These are phyloP conservation scores for Aureobasidium sp. DNA, from an alignment of 2,329 filamentous ascomycete genomes.

Conservation along the genomic window DNA sequence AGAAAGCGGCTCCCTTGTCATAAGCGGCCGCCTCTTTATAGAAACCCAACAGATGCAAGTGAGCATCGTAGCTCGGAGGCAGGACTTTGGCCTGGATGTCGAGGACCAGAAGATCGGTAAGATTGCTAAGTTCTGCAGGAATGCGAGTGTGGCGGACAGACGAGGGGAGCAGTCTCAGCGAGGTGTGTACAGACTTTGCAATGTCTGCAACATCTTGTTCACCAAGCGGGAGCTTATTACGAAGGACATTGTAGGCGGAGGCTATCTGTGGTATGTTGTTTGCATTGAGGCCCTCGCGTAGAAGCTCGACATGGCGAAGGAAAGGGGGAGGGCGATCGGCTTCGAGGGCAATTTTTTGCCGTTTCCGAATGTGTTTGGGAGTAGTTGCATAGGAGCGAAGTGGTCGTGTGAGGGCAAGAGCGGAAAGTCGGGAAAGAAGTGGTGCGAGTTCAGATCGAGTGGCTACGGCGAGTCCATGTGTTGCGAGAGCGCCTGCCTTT, in stretches of 20 bases:
- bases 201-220: slow-evolving; percentile 27
- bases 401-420: slow-evolving; percentile 1
- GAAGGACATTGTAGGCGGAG: slow-evolving; percentile 17
- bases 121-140: slow-evolving; percentile 18
- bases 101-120: slow-evolving; percentile 33
- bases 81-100: slow-evolving; percentile 33
- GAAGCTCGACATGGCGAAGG: slow-evolving; percentile 7
- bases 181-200: slow-evolving; percentile 32
- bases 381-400: background rate
- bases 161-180: slow-evolving; percentile 22
- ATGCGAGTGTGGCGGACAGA: background rate
- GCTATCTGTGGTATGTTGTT: slow-evolving; percentile 20
- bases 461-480: slow-evolving; percentile 7
- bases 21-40: slow-evolving; percentile 41
- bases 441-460: background rate
- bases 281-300: slow-evolving; percentile 20
- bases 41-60: slow-evolving; percentile 41
- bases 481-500: slow-evolving; percentile 8
- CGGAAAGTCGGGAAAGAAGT: background rate
- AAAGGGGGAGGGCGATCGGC: slow-evolving; percentile 4
- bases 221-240: slow-evolving; percentile 14
- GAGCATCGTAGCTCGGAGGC: slow-evolving; percentile 32
- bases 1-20: slow-evolving; percentile 36
- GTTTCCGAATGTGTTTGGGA: slow-evolving; percentile 13
- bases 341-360: background rate